A percentile compares a stretch with the other conserved stretches of the same genome.
These are phyloP conservation scores for Hordeum marinum DNA, from an alignment of 176 grass and related monocot species.

Conservation along the genomic window DNA sequence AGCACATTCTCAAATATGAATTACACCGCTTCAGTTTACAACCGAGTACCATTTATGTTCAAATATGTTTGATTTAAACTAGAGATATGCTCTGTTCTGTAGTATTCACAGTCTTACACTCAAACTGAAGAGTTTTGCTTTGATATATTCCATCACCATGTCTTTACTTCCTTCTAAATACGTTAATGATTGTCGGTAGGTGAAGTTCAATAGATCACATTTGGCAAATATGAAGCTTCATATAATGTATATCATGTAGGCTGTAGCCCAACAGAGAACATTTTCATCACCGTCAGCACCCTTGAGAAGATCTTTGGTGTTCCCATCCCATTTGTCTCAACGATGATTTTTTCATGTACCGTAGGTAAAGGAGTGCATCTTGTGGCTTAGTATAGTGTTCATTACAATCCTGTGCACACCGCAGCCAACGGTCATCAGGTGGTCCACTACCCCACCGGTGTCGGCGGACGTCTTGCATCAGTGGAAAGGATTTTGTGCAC, in stretches of 20 bases:
- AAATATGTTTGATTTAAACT: neutral
- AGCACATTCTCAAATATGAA: neutral
- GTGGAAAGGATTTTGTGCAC: conserved; percentile 95
- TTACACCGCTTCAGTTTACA: neutral
- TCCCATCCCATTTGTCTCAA: neutral
- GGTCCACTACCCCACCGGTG: conserved; percentile 76
- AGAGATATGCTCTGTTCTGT: neutral
- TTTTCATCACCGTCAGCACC: conserved; percentile 6
- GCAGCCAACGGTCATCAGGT: conserved; percentile 81
- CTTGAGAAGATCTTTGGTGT: neutral
- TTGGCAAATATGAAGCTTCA: conserved; percentile 24
- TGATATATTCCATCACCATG: neutral
- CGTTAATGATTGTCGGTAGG: neutral
- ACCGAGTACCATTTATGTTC: neutral
- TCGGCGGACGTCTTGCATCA: conserved; percentile 77
- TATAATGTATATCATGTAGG: conserved; percentile 24
- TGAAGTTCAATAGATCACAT: conserved; percentile 15
- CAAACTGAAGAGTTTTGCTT: neutral
- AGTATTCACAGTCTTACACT: conserved; percentile 3
- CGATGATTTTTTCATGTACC: neutral
- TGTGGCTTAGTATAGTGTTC: conserved; percentile 95
- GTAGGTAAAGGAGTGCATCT: conserved; percentile 72
- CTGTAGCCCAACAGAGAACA: neutral
- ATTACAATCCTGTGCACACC: conserved; percentile 97
- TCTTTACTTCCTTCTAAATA: neutral